A percentile compares a stretch with the other conserved stretches of the same genome.
These are phyloP conservation scores for Salisapilia sapeloensis DNA, from an alignment of 352 stramenopile genomes.

Conservation along the genomic window DNA sequence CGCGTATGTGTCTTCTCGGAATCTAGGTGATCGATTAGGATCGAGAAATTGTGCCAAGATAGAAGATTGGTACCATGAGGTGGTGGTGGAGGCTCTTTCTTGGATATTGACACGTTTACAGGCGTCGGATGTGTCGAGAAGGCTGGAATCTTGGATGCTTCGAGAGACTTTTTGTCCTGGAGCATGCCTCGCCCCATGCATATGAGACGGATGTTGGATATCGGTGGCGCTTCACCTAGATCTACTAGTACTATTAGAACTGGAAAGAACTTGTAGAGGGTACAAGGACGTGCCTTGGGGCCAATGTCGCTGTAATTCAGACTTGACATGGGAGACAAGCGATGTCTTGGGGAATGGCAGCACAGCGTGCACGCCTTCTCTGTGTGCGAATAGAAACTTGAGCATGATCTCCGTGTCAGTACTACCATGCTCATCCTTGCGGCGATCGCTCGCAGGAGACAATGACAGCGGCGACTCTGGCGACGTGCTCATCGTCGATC, in stretches of 20 bases:
- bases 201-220: conserved; percentile 75
- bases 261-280: not conserved
- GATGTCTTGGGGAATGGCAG: conserved; percentile 28
- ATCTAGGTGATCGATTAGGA: too few species aligned
- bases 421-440: too few species aligned
- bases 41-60: too few species aligned
- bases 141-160: conserved; percentile 65
- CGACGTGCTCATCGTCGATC: not conserved
- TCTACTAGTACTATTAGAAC: not conserved
- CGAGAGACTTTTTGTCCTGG: conserved; percentile 79
- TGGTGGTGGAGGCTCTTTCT: conserved; percentile 16
- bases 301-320: conserved; percentile 48
- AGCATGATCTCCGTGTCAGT: conserved; percentile 31
- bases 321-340: conserved; percentile 43
- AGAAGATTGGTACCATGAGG: too few species aligned
- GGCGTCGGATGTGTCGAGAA: conserved; percentile 90
- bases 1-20: too few species aligned
- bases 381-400: conserved; percentile 78
- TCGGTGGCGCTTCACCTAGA: conserved; percentile 18
- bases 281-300: conserved; percentile 28
- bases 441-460: conserved; percentile 2
- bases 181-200: conserved; percentile 91
- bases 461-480: conserved; percentile 1
- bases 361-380: conserved; percentile 52
- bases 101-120: conserved; percentile 85